phyloP scores from a whole-genome alignment of 2,329 filamentous ascomycete species.

The Aspergillus costaricaensis region DNA sequence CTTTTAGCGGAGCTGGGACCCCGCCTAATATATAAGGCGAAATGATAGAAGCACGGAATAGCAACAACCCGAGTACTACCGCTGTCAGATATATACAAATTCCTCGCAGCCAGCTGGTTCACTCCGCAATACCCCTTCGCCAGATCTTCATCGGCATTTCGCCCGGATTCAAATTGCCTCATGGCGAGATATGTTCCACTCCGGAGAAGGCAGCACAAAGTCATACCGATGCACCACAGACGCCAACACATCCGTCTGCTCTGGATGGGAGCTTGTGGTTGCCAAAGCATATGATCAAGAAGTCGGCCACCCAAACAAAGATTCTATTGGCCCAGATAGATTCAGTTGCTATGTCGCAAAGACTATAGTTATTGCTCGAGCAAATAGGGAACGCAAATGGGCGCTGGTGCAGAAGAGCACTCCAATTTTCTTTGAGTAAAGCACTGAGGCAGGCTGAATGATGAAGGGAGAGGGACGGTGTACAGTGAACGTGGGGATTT shows the following conservation, averaged over 20 bases:
- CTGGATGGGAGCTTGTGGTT: constrained; percentile 34
- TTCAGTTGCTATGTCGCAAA: constrained; percentile 54
- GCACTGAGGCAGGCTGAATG: constrained; percentile 47
- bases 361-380: constrained; percentile 56
- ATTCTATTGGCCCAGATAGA: constrained; percentile 34
- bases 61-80: too few species aligned
- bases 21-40: too few species aligned
- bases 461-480: constrained; percentile 33
- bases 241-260: constrained; percentile 50
- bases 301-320: constrained; percentile 44
- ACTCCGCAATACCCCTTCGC: constrained; percentile 27
- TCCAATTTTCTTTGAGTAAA: constrained; percentile 50
- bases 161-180: constrained; percentile 19
- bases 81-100: too few species aligned
- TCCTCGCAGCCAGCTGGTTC: constrained; percentile 11
- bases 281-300: constrained; percentile 63
- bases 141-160: constrained; percentile 22
- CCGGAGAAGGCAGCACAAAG: constrained; percentile 36
- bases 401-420: constrained; percentile 44
- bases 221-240: constrained; percentile 49
- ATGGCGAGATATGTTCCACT: constrained; percentile 31
- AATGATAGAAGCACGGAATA: too few species aligned
- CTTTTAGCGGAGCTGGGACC: too few species aligned
- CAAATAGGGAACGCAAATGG: constrained; percentile 56
- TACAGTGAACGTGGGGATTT: constrained; percentile 12